These are phyloP conservation scores for Recurvomyces mirabilis DNA, from an alignment of 495 filamentous ascomycete genomes.

Conservation along the genomic window DNA sequence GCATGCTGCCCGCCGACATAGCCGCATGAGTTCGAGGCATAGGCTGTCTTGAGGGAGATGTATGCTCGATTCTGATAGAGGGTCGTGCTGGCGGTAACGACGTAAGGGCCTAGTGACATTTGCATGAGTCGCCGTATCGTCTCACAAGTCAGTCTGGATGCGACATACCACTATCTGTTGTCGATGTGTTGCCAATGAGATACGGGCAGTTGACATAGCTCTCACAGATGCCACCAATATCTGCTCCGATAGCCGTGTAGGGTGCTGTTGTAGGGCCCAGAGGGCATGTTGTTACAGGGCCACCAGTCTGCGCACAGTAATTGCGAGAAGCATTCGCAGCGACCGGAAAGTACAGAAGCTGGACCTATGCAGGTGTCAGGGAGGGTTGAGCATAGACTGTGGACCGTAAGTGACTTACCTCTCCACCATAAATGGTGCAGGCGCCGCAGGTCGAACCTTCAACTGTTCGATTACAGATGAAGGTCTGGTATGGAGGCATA, in stretches of 20 bases:
- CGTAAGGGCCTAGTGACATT: slow-evolving; percentile 2
- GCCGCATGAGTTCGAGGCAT: slow-evolving; percentile 6
- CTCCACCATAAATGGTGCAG: background rate
- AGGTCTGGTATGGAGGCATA: background rate
- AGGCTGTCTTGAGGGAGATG: slow-evolving; percentile 4
- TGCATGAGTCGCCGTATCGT: background rate
- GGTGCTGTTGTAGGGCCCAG: background rate
- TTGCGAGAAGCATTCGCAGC: background rate
- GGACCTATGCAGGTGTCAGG: background rate
- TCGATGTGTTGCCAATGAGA: background rate
- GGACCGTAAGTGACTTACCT: background rate
- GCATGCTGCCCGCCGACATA: background rate
- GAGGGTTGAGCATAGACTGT: background rate
- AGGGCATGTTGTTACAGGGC: background rate
- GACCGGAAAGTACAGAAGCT: background rate
- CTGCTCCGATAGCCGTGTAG: background rate
- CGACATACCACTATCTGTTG: background rate
- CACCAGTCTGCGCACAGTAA: background rate
- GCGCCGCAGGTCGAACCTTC: background rate
- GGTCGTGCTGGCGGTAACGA: slow-evolving; percentile 1
- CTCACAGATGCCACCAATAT: background rate
- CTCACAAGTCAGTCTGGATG: background rate
- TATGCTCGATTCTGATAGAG: slow-evolving; percentile 4
- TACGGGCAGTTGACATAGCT: background rate
- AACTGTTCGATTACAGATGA: background rate